Conservation (phyloP, 345 rosid genomes). For the Bruguiera parviflora region DNA sequence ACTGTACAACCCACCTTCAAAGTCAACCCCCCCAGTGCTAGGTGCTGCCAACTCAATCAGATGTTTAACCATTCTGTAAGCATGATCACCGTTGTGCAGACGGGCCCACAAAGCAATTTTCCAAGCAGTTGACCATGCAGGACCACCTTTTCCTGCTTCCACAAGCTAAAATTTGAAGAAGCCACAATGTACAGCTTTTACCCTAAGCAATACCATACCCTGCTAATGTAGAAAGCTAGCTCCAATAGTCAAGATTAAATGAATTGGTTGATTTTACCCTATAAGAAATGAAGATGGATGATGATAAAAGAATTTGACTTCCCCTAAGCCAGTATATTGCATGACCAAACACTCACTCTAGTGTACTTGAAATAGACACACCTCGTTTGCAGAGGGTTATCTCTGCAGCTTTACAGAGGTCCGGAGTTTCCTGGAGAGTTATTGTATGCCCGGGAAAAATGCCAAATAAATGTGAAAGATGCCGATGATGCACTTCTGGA, state of each 20-base stretch:
- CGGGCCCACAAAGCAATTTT: slow-evolving; percentile 87
- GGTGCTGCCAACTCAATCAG: slow-evolving; percentile 69
- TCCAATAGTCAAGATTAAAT: background rate
- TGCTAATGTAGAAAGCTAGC: background rate
- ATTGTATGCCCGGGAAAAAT: slow-evolving; percentile 84
- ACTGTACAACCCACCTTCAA: slow-evolving; percentile 77
- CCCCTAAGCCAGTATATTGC: background rate
- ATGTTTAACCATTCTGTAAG: slow-evolving; percentile 70
- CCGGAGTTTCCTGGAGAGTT: slow-evolving; percentile 55
- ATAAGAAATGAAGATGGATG: background rate
- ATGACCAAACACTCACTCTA: background rate
- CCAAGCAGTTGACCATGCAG: slow-evolving; percentile 95
- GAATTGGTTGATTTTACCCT: background rate
- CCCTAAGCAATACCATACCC: too few relatives aligned
- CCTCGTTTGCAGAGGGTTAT: slow-evolving; percentile 73
- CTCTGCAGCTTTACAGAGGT: slow-evolving; percentile 69
- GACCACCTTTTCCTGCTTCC: slow-evolving; percentile 80
- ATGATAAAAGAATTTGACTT: background rate
- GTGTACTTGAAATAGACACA: slow-evolving; percentile 19
- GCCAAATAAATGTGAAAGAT: slow-evolving; percentile 90
- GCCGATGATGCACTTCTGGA: slow-evolving; percentile 80
- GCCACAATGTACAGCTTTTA: background rate
- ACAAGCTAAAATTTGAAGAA: background rate
- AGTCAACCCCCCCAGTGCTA: slow-evolving; percentile 45
- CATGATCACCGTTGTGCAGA: slow-evolving; percentile 58